phyloP scores from a whole-genome alignment of 805 yeast species.

The Teunomyces panamensis region DNA sequence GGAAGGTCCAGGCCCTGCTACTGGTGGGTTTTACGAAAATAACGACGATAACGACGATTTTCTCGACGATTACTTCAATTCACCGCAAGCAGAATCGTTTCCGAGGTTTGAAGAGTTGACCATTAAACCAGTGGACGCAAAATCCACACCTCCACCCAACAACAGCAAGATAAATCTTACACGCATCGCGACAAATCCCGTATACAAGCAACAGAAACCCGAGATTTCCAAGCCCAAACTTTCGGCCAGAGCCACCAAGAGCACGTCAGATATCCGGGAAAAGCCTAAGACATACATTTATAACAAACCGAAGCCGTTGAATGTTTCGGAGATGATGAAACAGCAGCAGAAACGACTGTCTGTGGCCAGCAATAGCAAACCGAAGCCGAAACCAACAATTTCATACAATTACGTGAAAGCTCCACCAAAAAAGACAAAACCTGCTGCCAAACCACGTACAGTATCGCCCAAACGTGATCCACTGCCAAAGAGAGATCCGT shows the following conservation, averaged over 20 bases:
- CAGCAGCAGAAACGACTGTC: not conserved
- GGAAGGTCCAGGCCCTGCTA: slow-evolving; percentile 30
- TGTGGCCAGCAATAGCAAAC: slow-evolving; percentile 5
- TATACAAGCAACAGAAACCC: not conserved
- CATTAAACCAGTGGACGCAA: slow-evolving; percentile 12
- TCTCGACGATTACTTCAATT: slow-evolving; percentile 6
- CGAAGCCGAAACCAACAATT: slow-evolving; percentile 12
- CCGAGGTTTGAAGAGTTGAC: slow-evolving; percentile 23
- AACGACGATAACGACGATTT: slow-evolving; percentile 4
- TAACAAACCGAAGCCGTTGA: slow-evolving; percentile 39
- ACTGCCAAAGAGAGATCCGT: not conserved
- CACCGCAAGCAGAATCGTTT: slow-evolving; percentile 3
- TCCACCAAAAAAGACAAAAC: slow-evolving; percentile 4
- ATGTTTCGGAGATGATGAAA: slow-evolving; percentile 33
- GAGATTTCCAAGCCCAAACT: not conserved
- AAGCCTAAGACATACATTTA: slow-evolving; percentile 25
- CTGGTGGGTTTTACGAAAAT: not conserved
- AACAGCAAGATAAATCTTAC: not conserved
- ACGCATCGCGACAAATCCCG: slow-evolving; percentile 7
- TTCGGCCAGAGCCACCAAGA: slow-evolving; percentile 9
- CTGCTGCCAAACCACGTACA: not conserved
- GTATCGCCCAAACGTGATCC: not conserved
- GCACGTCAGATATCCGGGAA: slow-evolving; percentile 22
- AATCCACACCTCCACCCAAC: not conserved
- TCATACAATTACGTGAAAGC: slow-evolving; percentile 13